Evolutionary conservation across 164 flowering plant species (phyloP).

Genomic region (Dillenia suffruticosa): DNA sequence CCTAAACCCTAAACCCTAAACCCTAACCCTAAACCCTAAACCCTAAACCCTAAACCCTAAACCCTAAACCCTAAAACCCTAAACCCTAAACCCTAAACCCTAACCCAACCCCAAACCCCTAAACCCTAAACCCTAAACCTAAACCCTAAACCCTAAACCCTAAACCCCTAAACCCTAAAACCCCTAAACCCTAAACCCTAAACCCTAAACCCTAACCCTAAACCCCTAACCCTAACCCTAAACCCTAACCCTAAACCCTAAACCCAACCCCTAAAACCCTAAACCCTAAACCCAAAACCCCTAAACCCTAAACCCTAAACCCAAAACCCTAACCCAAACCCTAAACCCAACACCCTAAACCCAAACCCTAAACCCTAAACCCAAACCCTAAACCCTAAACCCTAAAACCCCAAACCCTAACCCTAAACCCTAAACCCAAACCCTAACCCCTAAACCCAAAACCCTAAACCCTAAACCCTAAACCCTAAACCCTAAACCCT

Average conservation of each 20-base stretch:
- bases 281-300: conserved; percentile 20
- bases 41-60: conserved; percentile 15
- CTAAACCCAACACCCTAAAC: conserved; percentile 25
- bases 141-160: too few species aligned
- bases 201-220: conserved; percentile 17
- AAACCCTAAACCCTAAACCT: too few species aligned
- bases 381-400: conserved; percentile 24
- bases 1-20: conserved; percentile 14
- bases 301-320: conserved; percentile 14
- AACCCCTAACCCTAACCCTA: conserved; percentile 15
- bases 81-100: conserved; percentile 22
- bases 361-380: conserved; percentile 18
- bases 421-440: conserved; percentile 15
- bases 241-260: conserved; percentile 18
- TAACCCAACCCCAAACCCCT: too few species aligned
- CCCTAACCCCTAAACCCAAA: conserved; percentile 12
- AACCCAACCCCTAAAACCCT: conserved; percentile 19
- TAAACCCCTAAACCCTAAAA: too few species aligned
- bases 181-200: conserved; percentile 8
- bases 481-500: conserved; percentile 10
- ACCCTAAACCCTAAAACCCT: conserved; percentile 21
- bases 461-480: conserved; percentile 10
- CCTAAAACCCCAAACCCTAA: conserved; percentile 16
- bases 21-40: conserved; percentile 15
- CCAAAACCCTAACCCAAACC: conserved; percentile 19